A percentile compares a stretch with the other conserved stretches of the same genome.
Evolutionary conservation across 495 filamentous ascomycete species (phyloP).

Genomic region (Aspergillus panamensis): DNA sequence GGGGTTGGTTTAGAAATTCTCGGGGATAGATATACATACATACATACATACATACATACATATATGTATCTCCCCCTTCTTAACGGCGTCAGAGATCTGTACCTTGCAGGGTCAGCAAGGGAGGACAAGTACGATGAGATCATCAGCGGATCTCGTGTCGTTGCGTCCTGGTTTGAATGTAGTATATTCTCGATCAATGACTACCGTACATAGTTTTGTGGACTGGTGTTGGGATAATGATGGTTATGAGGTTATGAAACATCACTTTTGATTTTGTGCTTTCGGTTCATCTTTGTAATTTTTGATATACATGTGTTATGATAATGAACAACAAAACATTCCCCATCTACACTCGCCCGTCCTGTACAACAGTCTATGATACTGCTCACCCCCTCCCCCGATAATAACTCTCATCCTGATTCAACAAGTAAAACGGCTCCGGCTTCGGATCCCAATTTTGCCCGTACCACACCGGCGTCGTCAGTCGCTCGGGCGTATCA

Average conservation of each 20-base stretch:
- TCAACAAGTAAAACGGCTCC: conserved; percentile 29
- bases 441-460: conserved; percentile 33
- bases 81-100: not conserved
- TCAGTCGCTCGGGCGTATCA: conserved; percentile 34
- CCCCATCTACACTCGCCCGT: too few relatives aligned
- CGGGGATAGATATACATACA: not conserved
- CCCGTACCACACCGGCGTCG: conserved; percentile 34
- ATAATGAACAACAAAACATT: too few relatives aligned
- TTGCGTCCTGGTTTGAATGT: not conserved
- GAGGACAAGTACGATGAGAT: not conserved
- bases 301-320: too few relatives aligned
- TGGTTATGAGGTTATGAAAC: not conserved
- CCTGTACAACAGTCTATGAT: not conserved
- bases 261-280: not conserved
- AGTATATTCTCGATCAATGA: not conserved
- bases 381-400: conserved; percentile 1
- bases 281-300: too few relatives aligned
- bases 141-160: not conserved
- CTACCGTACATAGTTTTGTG: not conserved
- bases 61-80: too few relatives aligned
- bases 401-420: conserved; percentile 35
- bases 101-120: not conserved
- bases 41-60: too few relatives aligned
- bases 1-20: not conserved
- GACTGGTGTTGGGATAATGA: not conserved